Percentiles rank a stretch among this genome's conserved stretches.
These are phyloP conservation scores for Lachnellula arida DNA, from an alignment of 2,329 filamentous ascomycete species.

Conservation along the genomic window DNA sequence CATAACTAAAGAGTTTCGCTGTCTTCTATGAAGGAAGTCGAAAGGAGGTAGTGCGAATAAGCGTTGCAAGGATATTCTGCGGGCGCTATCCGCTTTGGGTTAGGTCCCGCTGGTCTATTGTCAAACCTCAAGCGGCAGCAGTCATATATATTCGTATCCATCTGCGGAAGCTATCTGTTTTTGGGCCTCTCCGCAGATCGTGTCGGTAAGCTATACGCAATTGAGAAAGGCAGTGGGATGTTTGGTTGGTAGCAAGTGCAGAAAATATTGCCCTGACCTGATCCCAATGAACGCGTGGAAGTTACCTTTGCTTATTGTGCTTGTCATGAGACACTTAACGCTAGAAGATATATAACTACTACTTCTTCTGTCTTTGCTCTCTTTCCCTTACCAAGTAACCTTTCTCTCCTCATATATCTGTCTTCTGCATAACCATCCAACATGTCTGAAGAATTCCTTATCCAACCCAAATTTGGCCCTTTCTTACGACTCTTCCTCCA, in stretches of 20 bases:
- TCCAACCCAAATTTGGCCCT: not conserved
- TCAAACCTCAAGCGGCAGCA: not conserved
- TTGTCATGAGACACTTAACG: not conserved
- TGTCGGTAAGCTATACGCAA: not conserved
- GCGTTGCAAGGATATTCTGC: not conserved
- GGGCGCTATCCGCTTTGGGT: not conserved
- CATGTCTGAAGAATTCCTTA: not conserved
- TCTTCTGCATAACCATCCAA: not conserved
- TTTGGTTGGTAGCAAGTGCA: not conserved
- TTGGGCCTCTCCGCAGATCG: not conserved
- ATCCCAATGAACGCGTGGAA: not conserved
- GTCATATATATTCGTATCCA: not conserved
- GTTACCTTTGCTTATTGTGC: not conserved
- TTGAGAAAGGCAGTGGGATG: not conserved
- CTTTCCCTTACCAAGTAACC: not conserved
- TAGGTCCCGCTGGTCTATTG: not conserved
- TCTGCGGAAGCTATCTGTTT: not conserved
- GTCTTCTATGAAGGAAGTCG: no score
- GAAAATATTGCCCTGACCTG: not conserved
- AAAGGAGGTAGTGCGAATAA: no score
- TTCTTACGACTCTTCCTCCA: conserved; percentile 3
- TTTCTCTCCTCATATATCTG: not conserved
- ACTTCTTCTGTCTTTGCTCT: not conserved
- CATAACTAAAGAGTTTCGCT: no score
- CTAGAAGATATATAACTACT: not conserved